Base-by-base conservation (phyloP, 768 basidiomycete genomes). In the Pleurotus citrinopileatus region DNA sequence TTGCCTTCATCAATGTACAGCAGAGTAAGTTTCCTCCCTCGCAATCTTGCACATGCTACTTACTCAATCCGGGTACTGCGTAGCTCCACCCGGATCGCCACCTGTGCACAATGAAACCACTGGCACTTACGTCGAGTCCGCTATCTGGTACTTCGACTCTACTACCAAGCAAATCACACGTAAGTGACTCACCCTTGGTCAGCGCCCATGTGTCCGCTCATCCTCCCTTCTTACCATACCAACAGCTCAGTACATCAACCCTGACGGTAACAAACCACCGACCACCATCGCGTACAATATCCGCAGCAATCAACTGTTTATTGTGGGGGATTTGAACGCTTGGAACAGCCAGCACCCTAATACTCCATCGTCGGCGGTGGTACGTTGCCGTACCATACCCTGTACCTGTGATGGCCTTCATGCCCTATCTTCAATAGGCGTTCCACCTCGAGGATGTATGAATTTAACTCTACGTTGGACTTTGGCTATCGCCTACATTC, bases 231-330 rank as follows among this genome's bases (percentile, higher is more conserved):
- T n/a, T 37, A 55, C 32, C 4, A 29, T 15, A 13, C 12, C 32
- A 32, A 28, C 54, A 81, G 80, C 74, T 13, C 72, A 74, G 57
- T 81, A 73, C 64, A 66, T 76, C 53, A 81, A 81, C 56, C 70
- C 67, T 13, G 73, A 79, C 59, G 70, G 71, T 34, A 73, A 67
- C 45, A 62, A 61, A 36, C 69, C 74, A n/a, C 53, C 54, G 3
- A 77, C 77, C 6, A 56, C 61, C 29, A 61, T 80, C 52, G 77
- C 67, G 12, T 78, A 73, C 56, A 65, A 77, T 55, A 65, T 63
- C 48, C 64, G 63, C 44, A 65, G 72, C 62, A 76, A 78, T 55
- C 54, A 50, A 0, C 60, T 82, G 2, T 72, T 77, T 59, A 72
- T 82, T 53, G 70, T 71, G 23, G 77, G 76, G 3, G 73, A 78